These are phyloP conservation scores for Francoa sonchifolia DNA, from an alignment of 441 rosid species.

Conservation along the genomic window DNA sequence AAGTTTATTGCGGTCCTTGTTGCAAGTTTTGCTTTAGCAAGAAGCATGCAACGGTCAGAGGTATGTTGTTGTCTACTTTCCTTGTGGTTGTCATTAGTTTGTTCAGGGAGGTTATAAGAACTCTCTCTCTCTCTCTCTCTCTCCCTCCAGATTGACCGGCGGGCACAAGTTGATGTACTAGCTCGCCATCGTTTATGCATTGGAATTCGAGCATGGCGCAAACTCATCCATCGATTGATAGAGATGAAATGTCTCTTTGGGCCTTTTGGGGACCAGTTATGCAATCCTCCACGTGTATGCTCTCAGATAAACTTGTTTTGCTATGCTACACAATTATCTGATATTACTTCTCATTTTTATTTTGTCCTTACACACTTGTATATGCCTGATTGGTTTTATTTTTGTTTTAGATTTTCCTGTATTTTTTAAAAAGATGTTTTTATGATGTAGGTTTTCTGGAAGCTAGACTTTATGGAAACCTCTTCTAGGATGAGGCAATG, in stretches of 20 bases:
- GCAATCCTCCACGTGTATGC: conserved; percentile 61
- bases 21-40: conserved; percentile 97
- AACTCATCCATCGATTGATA: conserved; percentile 71
- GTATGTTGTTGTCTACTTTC: too few species aligned
- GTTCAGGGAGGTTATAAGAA: too few species aligned
- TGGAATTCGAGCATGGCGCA: conserved; percentile 91
- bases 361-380: background rate
- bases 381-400: too few species aligned
- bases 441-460: conserved; percentile 73
- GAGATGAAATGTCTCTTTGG: conserved; percentile 87
- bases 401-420: background rate
- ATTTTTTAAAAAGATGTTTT: conserved; percentile 10
- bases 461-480: conserved; percentile 92
- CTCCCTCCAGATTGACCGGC: conserved; percentile 90
- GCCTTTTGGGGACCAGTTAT: conserved; percentile 49
- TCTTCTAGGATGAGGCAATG: conserved; percentile 92
- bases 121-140: too few species aligned
- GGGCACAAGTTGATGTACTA: conserved; percentile 61
- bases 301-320: conserved; percentile 13
- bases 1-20: conserved; percentile 93
- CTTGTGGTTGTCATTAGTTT: too few species aligned
- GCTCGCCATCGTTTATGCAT: conserved; percentile 42
- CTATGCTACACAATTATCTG: too few species aligned
- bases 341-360: too few species aligned
- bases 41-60: conserved; percentile 98